phyloP scores from a whole-genome alignment of 2,329 filamentous ascomycete species.

The Ophiostoma tasmaniense region DNA sequence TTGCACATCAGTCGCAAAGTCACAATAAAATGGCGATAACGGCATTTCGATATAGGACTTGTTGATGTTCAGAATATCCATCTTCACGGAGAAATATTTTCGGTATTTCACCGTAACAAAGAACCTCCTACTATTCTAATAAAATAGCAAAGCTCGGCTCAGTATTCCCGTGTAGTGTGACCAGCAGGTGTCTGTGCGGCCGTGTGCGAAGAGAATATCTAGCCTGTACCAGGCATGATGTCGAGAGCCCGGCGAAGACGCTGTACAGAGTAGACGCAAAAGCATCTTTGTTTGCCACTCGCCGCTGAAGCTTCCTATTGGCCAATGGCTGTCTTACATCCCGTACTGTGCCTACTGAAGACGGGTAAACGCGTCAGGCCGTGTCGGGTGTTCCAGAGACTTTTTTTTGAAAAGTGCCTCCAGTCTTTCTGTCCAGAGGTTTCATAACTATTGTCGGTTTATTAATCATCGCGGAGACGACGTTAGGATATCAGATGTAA shows the following conservation, averaged over 20 bases:
- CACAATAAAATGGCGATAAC: too few relatives aligned
- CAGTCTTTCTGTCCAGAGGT: too few relatives aligned
- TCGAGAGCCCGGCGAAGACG: too few relatives aligned
- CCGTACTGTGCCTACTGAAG: neutral
- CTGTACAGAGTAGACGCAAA: too few relatives aligned
- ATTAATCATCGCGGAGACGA: neutral
- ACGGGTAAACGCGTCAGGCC: too few relatives aligned
- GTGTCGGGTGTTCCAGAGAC: too few relatives aligned
- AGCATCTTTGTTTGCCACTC: neutral
- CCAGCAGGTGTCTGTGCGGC: neutral
- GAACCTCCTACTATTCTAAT: neutral
- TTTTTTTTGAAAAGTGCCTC: neutral
- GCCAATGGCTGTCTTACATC: neutral
- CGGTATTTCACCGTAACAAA: neutral
- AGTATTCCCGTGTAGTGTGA: neutral
- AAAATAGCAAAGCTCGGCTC: neutral
- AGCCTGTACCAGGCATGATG: neutral
- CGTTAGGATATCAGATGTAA: neutral
- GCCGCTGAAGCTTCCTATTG: neutral
- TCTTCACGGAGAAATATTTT: too few relatives aligned
- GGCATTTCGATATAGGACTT: too few relatives aligned
- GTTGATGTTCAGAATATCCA: too few relatives aligned
- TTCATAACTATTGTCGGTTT: too few relatives aligned
- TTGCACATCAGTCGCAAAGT: too few relatives aligned
- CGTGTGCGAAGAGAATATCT: neutral